Percentiles rank a stretch among this genome's conserved stretches.
phyloP scores from a whole-genome alignment of 257 asterid genomes.

The Solanum chiquidenum region DNA sequence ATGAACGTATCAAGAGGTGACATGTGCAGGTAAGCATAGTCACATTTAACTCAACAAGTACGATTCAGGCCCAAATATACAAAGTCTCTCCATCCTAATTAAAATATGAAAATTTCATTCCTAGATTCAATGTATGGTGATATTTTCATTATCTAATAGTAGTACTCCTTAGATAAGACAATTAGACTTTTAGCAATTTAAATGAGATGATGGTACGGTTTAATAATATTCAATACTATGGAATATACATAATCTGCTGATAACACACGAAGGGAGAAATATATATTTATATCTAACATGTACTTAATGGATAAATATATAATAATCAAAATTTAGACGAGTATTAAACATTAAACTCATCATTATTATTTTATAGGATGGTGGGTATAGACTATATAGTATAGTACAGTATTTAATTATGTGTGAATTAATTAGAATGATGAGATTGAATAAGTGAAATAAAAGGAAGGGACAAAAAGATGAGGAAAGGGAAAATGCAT shows the following conservation, averaged over 20 bases:
- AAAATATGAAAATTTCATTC: not conserved
- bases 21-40: too few relatives aligned
- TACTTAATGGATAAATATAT: not conserved
- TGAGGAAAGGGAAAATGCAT: constrained; percentile 9
- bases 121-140: not conserved
- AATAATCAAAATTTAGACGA: not conserved
- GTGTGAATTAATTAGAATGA: not conserved
- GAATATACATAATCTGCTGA: not conserved
- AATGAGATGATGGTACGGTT: not conserved
- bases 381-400: not conserved
- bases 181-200: not conserved
- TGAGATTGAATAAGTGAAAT: not conserved
- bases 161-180: not conserved
- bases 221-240: not conserved
- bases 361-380: not conserved
- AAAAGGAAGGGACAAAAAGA: not conserved
- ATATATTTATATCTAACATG: not conserved
- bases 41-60: too few relatives aligned
- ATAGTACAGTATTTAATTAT: not conserved
- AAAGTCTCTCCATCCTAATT: not conserved
- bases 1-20: not conserved
- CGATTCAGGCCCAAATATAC: too few relatives aligned
- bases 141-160: not conserved
- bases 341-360: not conserved
- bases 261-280: not conserved